Conservation (phyloP, 164 flowering plant species). For the Magnolia officinalis region DNA sequence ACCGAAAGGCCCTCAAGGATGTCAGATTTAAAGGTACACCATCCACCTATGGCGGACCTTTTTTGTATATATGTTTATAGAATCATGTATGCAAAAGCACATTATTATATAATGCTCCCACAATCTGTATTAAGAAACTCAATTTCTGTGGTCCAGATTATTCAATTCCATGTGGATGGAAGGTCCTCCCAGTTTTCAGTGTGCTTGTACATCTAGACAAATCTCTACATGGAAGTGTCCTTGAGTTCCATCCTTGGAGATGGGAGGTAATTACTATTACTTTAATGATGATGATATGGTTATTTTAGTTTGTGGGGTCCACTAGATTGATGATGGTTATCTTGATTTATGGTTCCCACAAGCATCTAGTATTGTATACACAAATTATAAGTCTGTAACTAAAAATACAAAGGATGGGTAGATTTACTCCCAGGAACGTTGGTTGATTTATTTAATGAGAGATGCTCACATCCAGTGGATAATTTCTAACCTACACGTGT, state of each 20-base stretch:
- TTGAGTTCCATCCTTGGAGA: constrained; percentile 63
- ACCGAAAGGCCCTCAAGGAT: constrained; percentile 70
- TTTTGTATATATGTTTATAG: background rate
- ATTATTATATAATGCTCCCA: constrained; percentile 1
- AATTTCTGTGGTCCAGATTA: constrained; percentile 34
- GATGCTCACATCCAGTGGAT: too few relatives aligned
- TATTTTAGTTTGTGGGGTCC: too few relatives aligned
- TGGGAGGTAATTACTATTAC: constrained; percentile 45
- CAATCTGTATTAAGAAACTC: background rate
- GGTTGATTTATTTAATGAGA: too few relatives aligned
- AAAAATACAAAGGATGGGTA: too few relatives aligned
- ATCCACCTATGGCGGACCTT: background rate
- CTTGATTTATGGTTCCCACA: too few relatives aligned
- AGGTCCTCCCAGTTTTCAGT: constrained; percentile 69
- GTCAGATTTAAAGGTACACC: constrained; percentile 54
- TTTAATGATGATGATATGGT: background rate
- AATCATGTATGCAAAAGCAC: constrained; percentile 26
- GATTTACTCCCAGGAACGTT: too few relatives aligned
- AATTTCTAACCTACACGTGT: too few relatives aligned
- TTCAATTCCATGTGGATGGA: constrained; percentile 67
- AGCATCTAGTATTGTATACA: background rate
- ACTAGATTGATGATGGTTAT: too few relatives aligned
- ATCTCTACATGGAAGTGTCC: constrained; percentile 44
- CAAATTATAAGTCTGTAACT: background rate
- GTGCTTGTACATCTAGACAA: constrained; percentile 74